Percentiles rank a stretch among this genome's conserved stretches.
Evolutionary conservation across 148 eudicot species (phyloP).

Genomic region (Pharnaceum exiguum): DNA sequence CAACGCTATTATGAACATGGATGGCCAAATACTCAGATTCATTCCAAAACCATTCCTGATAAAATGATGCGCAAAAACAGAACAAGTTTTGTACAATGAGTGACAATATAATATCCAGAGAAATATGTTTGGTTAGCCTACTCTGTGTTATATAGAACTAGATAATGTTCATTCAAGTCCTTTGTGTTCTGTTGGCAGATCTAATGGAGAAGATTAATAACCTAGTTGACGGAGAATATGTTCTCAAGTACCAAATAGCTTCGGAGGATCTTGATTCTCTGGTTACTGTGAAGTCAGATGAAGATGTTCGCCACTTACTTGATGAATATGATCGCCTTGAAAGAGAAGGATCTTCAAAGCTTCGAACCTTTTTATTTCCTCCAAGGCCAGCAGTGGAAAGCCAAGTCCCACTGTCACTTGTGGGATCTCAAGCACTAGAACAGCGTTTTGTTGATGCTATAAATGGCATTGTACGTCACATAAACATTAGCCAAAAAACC

Average conservation of each 20-base stretch:
- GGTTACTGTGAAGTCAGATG: slow-evolving; percentile 68
- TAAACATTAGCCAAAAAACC: background rate
- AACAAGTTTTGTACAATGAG: no score
- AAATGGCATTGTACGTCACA: slow-evolving; percentile 39
- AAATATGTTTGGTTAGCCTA: no score
- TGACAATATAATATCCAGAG: no score
- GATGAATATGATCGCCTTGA: slow-evolving; percentile 56
- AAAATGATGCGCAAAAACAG: no score
- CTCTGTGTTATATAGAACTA: no score
- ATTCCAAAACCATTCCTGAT: no score
- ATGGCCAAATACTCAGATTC: no score
- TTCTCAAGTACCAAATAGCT: slow-evolving; percentile 59
- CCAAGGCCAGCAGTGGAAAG: slow-evolving; percentile 27
- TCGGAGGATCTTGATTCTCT: slow-evolving; percentile 67
- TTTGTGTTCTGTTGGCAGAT: slow-evolving; percentile 32
- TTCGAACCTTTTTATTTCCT: slow-evolving; percentile 69
- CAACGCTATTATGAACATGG: no score
- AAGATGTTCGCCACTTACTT: slow-evolving; percentile 62
- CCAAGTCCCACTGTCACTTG: slow-evolving; percentile 12
- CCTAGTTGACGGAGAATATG: slow-evolving; percentile 44
- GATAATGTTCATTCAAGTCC: no score
- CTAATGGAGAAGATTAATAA: slow-evolving; percentile 58
- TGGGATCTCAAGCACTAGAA: slow-evolving; percentile 27
- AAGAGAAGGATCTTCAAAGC: slow-evolving; percentile 29
- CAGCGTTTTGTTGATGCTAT: slow-evolving; percentile 56